Conservation (phyloP, 2,329 filamentous ascomycete species). For the Ceratocystis diversiconidia region DNA sequence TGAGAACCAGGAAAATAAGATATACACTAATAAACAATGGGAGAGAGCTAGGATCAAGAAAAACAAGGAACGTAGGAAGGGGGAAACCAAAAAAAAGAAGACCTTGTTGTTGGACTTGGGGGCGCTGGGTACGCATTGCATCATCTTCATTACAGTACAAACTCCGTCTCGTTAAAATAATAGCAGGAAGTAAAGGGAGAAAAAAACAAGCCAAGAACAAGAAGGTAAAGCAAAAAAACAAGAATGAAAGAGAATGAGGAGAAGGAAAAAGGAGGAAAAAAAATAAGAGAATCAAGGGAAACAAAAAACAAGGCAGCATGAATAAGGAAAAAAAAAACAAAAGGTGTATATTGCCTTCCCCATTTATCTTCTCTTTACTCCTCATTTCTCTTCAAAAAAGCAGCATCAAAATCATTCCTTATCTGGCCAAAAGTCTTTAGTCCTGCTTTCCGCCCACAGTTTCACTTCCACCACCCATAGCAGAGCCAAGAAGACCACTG, state of each 20-base stretch:
- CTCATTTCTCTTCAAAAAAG: not conserved
- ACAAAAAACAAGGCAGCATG: not conserved
- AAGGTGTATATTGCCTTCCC: not conserved
- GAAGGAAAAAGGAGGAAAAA: not conserved
- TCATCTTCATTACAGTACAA: not conserved
- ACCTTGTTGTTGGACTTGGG: too few relatives aligned
- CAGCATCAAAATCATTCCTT: not conserved
- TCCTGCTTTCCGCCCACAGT: constrained; percentile 15
- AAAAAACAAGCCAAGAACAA: constrained; percentile 1
- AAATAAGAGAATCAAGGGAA: not conserved
- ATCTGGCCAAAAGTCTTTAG: constrained; percentile 1
- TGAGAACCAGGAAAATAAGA: too few relatives aligned
- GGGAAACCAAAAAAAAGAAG: constrained; percentile 4
- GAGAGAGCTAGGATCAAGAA: too few relatives aligned
- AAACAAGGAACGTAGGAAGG: not conserved
- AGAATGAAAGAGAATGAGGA: constrained; percentile 7
- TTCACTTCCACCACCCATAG: not conserved
- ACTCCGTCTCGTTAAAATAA: constrained; percentile 8
- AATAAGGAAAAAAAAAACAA: not conserved
- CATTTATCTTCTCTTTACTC: not conserved
- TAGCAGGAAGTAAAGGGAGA: constrained; percentile 11
- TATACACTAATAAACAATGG: too few relatives aligned
- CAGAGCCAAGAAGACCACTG: constrained; percentile 1
- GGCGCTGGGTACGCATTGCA: too few relatives aligned
- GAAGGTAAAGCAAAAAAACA: constrained; percentile 11